These are phyloP conservation scores for Fusarium albidum DNA, from an alignment of 2,329 filamentous ascomycete species.

Conservation along the genomic window DNA sequence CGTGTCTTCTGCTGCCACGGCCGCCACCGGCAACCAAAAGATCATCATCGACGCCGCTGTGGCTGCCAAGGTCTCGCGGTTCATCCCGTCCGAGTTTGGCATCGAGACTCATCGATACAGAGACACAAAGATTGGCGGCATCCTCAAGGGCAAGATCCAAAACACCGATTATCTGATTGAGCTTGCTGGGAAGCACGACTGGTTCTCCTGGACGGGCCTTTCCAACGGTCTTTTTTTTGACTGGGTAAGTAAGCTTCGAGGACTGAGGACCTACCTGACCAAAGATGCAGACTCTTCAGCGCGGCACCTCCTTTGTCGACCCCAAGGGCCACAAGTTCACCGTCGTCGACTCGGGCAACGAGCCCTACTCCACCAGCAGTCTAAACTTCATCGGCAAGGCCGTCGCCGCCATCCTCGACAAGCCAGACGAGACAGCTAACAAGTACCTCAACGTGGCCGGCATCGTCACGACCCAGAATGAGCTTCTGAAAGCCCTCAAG, in stretches of 20 bases:
- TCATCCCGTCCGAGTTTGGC: conserved; percentile 2
- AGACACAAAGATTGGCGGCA: conserved; percentile 5
- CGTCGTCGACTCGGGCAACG: conserved; percentile 65
- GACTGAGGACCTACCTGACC: neutral
- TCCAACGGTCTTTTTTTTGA: conserved; percentile 69
- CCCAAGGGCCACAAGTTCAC: conserved; percentile 54
- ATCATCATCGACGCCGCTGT: conserved; percentile 7
- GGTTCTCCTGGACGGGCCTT: conserved; percentile 67
- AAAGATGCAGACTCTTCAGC: conserved; percentile 59
- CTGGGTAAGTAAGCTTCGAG: conserved; percentile 52
- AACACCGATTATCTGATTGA: conserved; percentile 22
- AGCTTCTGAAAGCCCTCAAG: conserved; percentile 63
- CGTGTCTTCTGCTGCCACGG: conserved; percentile 12
- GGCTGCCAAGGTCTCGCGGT: neutral
- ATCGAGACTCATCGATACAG: neutral
- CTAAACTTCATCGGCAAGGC: conserved; percentile 60
- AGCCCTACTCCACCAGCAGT: conserved; percentile 59
- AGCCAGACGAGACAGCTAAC: conserved; percentile 62
- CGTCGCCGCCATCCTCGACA: conserved; percentile 58
- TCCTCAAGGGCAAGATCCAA: neutral
- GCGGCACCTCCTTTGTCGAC: conserved; percentile 5
- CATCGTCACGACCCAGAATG: conserved; percentile 64
- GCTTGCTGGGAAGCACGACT: conserved; percentile 22
- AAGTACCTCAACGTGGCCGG: conserved; percentile 65
- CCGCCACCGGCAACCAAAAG: conserved; percentile 10